Evolutionary conservation across 2,329 filamentous ascomycete species (phyloP).

Genomic region (Aspergillus quadrilineatus): DNA sequence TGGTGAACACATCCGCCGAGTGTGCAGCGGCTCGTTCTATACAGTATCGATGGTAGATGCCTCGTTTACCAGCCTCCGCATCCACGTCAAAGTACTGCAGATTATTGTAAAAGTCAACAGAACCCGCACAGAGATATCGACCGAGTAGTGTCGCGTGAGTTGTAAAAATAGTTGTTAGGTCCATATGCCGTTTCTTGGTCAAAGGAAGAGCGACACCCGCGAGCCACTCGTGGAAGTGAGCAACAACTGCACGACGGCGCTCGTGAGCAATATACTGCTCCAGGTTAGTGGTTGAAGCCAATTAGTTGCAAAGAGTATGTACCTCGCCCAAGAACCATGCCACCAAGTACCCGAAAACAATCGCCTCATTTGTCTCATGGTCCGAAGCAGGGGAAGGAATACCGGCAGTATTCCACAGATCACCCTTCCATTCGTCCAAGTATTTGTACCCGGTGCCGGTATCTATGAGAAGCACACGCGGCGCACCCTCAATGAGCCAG

Average conservation of each 20-base stretch:
- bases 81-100: constrained; percentile 96
- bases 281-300: not conserved
- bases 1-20: constrained; percentile 94
- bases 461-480: constrained; percentile 89
- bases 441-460: constrained; percentile 89
- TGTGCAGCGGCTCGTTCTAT: constrained; percentile 94
- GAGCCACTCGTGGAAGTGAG: constrained; percentile 98
- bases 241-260: constrained; percentile 86
- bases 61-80: constrained; percentile 92
- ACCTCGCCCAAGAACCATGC: constrained; percentile 99
- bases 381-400: constrained; percentile 93
- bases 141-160: constrained; percentile 95
- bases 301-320: constrained; percentile 32
- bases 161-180: constrained; percentile 97
- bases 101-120: constrained; percentile 99
- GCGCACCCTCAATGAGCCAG: constrained; percentile 96
- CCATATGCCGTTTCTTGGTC: constrained; percentile 89
- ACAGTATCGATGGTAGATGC: constrained; percentile 98
- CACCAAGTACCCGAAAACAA: constrained; percentile 95
- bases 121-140: constrained; percentile 93
- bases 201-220: constrained; percentile 90
- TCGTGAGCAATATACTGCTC: constrained; percentile 86
- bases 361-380: constrained; percentile 94
- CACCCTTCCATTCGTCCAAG: constrained; percentile 94
- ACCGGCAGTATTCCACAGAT: constrained; percentile 87